These are phyloP conservation scores for Botryotinia narcissicola DNA, from an alignment of 2,329 filamentous ascomycete species.

Conservation along the genomic window DNA sequence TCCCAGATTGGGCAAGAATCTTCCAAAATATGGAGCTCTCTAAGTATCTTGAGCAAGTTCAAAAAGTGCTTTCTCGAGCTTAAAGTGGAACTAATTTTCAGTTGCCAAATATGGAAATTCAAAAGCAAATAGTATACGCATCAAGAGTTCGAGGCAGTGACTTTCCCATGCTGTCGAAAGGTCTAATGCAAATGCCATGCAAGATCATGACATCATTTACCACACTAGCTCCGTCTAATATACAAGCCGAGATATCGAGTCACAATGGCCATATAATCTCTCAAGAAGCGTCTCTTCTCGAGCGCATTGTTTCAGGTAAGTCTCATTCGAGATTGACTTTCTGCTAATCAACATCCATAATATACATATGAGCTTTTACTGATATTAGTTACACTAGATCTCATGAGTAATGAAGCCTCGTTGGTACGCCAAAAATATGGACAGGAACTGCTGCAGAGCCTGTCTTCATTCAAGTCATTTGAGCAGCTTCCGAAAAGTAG, in stretches of 20 bases:
- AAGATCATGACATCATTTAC: neutral
- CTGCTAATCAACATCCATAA: neutral
- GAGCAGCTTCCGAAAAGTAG: neutral
- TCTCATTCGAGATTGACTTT: neutral
- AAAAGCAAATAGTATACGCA: slow-evolving; percentile 19
- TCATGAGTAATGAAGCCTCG: slow-evolving; percentile 26
- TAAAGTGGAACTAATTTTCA: neutral
- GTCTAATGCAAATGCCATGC: slow-evolving; percentile 1
- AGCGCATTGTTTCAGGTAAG: neutral
- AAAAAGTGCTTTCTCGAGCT: slow-evolving; percentile 42
- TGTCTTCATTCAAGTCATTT: slow-evolving; percentile 35
- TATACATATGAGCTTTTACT: neutral
- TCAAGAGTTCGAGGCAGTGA: slow-evolving; percentile 17
- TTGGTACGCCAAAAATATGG: slow-evolving; percentile 43
- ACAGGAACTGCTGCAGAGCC: slow-evolving; percentile 39
- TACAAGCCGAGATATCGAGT: too few species aligned
- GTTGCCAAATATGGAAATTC: neutral
- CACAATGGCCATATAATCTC: neutral
- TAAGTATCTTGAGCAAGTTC: slow-evolving; percentile 45
- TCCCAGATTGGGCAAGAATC: slow-evolving; percentile 48
- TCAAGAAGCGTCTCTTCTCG: neutral
- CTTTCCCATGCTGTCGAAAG: slow-evolving; percentile 7
- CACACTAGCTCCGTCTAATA: too few species aligned
- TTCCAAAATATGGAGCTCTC: slow-evolving; percentile 49
- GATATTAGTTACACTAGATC: neutral